Conservation (phyloP, 2,329 filamentous ascomycete genomes). For the Colletotrichum aenigma region DNA sequence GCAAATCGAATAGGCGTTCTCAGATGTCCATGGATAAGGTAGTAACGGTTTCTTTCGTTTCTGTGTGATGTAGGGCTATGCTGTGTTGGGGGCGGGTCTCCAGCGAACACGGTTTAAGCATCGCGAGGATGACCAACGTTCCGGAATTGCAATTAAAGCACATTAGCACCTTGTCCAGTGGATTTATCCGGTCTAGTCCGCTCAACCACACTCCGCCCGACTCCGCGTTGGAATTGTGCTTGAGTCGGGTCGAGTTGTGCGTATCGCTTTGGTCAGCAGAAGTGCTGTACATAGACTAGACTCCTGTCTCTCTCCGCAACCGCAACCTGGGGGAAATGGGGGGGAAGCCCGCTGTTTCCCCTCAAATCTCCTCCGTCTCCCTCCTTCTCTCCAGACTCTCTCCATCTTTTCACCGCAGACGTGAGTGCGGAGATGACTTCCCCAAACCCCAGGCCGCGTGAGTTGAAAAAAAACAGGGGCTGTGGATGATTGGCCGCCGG, state of each 20-base stretch:
- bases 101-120: not conserved
- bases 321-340: not conserved
- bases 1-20: not conserved
- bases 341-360: not conserved
- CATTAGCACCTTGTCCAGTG: not conserved
- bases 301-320: not conserved
- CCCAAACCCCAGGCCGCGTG: not conserved
- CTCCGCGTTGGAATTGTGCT: not conserved
- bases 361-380: not conserved
- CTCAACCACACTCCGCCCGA: not conserved
- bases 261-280: not conserved
- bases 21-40: not conserved
- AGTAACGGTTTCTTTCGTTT: not conserved
- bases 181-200: not conserved
- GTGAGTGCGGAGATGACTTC: conserved; percentile 13
- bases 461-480: not conserved
- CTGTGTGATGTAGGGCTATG: not conserved
- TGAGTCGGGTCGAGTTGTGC: not conserved
- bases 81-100: not conserved
- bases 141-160: not conserved
- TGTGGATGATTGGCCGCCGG: not conserved
- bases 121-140: not conserved
- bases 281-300: not conserved
- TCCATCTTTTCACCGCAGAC: not conserved
- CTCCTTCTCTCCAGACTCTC: not conserved